A percentile compares a stretch with the other conserved stretches of the same genome.
These are phyloP conservation scores for Corniculantispora saksenae DNA, from an alignment of 2,329 filamentous ascomycete genomes.

Conservation along the genomic window DNA sequence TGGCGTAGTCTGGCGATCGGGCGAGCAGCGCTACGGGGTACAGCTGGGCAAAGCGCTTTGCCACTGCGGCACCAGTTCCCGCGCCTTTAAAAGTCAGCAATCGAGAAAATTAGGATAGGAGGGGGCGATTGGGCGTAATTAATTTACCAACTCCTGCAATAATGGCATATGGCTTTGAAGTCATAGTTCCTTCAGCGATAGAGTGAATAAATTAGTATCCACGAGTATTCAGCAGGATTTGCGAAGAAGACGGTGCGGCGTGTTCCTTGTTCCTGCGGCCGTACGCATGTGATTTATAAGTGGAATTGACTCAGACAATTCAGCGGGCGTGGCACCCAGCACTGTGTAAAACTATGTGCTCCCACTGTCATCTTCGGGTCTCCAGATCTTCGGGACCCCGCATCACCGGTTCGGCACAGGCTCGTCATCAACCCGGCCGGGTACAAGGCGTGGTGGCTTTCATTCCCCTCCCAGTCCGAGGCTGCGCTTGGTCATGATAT, in stretches of 20 bases:
- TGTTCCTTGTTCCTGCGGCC: too few species aligned
- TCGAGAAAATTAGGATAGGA: neutral
- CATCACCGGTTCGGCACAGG: too few species aligned
- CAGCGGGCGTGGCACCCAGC: too few species aligned
- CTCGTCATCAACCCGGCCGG: neutral
- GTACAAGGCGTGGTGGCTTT: too few species aligned
- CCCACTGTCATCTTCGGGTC: too few species aligned
- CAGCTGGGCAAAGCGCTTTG: constrained; percentile 13
- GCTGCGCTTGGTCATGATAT: neutral
- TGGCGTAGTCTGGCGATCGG: constrained; percentile 5
- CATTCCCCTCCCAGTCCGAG: neutral
- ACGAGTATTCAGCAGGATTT: too few species aligned
- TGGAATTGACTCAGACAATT: too few species aligned
- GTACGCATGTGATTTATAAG: too few species aligned
- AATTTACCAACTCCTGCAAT: constrained; percentile 18
- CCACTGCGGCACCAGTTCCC: constrained; percentile 16
- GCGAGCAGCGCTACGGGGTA: constrained; percentile 19
- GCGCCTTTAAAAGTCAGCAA: constrained; percentile 8
- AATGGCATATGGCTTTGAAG: constrained; percentile 10
- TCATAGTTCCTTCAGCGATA: constrained; percentile 5
- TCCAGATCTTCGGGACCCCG: too few species aligned
- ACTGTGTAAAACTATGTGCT: too few species aligned
- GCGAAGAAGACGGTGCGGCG: too few species aligned
- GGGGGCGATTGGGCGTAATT: too few species aligned
- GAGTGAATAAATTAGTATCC: neutral